Base-by-base conservation (phyloP, 164 flowering plant species). In the Paratinospora sagittata region DNA sequence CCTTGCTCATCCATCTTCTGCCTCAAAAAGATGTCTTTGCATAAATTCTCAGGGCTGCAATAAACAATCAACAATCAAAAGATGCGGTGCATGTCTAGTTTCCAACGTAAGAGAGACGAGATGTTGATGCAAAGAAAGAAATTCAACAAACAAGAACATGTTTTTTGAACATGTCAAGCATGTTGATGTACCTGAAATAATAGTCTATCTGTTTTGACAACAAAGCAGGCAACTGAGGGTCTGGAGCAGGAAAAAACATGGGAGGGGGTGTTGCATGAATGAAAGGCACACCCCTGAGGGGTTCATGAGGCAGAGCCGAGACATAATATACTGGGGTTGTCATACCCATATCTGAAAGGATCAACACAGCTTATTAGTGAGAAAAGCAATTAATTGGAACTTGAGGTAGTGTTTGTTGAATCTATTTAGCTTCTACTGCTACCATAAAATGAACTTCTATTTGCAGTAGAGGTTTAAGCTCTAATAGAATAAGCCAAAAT, bases 1-100 rank as follows among this genome's bases (percentile, higher is more conserved):
- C 96, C 96, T 64, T 85, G 77, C 17, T 78, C 84, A 81, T 90
- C 91, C 96, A 90, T 90, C 39, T 84, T 75, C 13, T 80, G 78
- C 80, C 81, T 82, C 73, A 90, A 74, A 78, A 52, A 89, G 8
- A 70, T 74, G 62, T 90, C 93, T 79, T 78, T 86, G 9, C 75
- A 73, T 76, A 90, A 82, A 81, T 90, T 90, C 26, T 61, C 90
- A 79, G 85, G 80, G 77, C 93, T 89, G 87, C 70, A 75, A 72
- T 9, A 27, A 47, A 52, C 67, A 75, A 64, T 64, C 17, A 3
- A 30, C 37, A n/a, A 57, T n/a, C 12, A 63, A 3, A 63, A 52
- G 60, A 36, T 5, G 10, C 6, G n/a, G 16, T 1, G 8, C 16
- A 63, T 0, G 6, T 19, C 14, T 12, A 66, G 1, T 14, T 5